Base-by-base conservation (phyloP, 2,329 filamentous ascomycete genomes). In the Cladosporium sp. region DNA sequence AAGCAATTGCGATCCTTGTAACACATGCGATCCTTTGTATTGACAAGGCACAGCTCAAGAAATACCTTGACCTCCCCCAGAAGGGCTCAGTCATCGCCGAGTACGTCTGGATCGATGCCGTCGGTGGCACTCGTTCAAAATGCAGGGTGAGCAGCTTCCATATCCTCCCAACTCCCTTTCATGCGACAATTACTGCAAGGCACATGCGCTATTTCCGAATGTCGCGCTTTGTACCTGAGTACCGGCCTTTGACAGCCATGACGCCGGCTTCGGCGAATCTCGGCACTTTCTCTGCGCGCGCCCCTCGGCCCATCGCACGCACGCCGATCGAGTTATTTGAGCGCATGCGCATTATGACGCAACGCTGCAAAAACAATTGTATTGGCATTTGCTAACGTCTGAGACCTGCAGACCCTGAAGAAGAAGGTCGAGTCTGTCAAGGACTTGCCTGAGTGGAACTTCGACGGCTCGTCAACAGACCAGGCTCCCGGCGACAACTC, bases 401-500 rank as follows among this genome's bases (percentile, higher is more conserved):
- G 42, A 47, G 7, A 39, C 25, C 60, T 59, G 50, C 71, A 89
- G 87, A 90, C 87, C 67, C 78, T 90, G 64, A 76, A 73, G 72
- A 82, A 83, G 73, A 76, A 83, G 71, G 80, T 83, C 66, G 72
- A 72, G 39, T 80, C 75, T 62, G 75, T 87, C 63, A 82, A 84
- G 59, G 86, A 89, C 64, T 86, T 90, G 63, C 84, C 87, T 69
- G 87, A 90, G 78, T 90, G 87, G 88, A 90, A 89, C 80, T 90
- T 90, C 71, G 88, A 90, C 75, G 93, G 93, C 72, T 96, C 91
- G 59, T 96, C 92, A 14, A 97, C 92, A 67, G 87, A 84, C 67
- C 93, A 97, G 79, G 93, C 93, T 51, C 90, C 91, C 40, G 92
- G 92, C 70, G 89, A 95, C 77, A 94, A 97, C 86, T 96, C 91